Base-by-base conservation (phyloP, 2,329 filamentous ascomycete species). In the Penicillium sp. region DNA sequence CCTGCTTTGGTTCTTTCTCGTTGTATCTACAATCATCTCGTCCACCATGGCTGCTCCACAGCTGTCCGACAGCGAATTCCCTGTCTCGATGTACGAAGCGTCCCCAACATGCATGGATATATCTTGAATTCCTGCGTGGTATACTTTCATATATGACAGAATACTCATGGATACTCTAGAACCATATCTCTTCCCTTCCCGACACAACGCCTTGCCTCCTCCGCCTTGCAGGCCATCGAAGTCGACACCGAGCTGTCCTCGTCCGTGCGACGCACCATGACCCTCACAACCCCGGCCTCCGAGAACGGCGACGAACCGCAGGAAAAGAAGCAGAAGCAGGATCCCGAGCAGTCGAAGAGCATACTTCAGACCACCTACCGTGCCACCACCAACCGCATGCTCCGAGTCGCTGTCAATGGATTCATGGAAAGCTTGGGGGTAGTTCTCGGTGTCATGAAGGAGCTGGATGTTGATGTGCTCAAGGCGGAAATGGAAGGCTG, bases 321-420 rank as follows among this genome's bases (percentile, higher is more conserved):
- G 40, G 61, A 61, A 46, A 63, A 63, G 42, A 63, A 61, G 10
- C 53, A 54, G 53, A 60, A 58, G 42, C 51, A 60, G 54, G 46
- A 58, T 50, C 51, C 53, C 7, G 69, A 70, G 7, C 70, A 73
- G 24, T 63, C 66, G 31, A 73, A 74, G 61, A 80, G 75, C 1
- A 73, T 92, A 4, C 77, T 97, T 44, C 79, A 81, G 54, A 87
- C 89, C 9, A 81, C 87, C 54, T 97, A 97, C 74, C 82, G 80
- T 48, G 94, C 94, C 1, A 90, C 90, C 0, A 97, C 94, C 18
- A 96, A 96, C 69, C 87, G 94, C 61, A 97, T 97, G 92, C 80
- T 99, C 51, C 86, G 94, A 40, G 94, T 99, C 2, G 89, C 92
- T 3, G 92, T 96, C 50, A 97, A 97, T 74, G 90, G 91, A 9